Percentiles rank a stretch among this genome's conserved stretches.
Evolutionary conservation across 2,329 filamentous ascomycete species (phyloP).

Genomic region (Paecilomyces sp.): DNA sequence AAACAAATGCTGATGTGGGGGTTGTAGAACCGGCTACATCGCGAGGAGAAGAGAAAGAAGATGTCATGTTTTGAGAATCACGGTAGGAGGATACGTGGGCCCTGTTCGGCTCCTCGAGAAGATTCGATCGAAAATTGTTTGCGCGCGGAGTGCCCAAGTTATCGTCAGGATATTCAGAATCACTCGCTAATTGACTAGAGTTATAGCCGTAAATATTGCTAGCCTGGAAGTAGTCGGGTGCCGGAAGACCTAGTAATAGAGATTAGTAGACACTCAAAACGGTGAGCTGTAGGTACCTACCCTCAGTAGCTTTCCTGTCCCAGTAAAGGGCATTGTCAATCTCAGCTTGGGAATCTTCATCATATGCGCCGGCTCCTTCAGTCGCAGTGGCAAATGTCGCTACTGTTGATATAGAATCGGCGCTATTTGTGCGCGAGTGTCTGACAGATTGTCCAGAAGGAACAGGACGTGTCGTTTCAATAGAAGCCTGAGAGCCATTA

Average conservation of each 20-base stretch:
- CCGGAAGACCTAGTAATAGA: neutral
- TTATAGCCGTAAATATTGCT: neutral
- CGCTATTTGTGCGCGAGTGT: constrained; percentile 48
- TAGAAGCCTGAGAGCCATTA: constrained; percentile 39
- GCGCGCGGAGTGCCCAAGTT: constrained; percentile 17
- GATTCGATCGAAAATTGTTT: constrained; percentile 6
- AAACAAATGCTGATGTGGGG: constrained; percentile 9
- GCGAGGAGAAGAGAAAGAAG: constrained; percentile 11
- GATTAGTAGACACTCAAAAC: neutral
- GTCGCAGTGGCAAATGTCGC: constrained; percentile 59
- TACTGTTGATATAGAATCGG: constrained; percentile 54
- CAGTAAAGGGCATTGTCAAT: constrained; percentile 32
- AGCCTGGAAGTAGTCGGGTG: neutral
- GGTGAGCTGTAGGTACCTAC: constrained; percentile 10
- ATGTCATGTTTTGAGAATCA: constrained; percentile 9
- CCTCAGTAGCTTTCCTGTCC: constrained; percentile 29
- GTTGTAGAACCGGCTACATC: constrained; percentile 6
- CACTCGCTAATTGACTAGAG: neutral
- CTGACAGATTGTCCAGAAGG: constrained; percentile 11
- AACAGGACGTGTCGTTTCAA: constrained; percentile 41
- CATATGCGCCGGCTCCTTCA: constrained; percentile 38
- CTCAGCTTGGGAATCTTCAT: constrained; percentile 32
- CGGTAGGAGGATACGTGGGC: neutral
- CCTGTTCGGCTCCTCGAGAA: neutral
- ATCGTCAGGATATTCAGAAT: constrained; percentile 7